These are phyloP conservation scores for Sugiyamaella mastotermitis DNA, from an alignment of 805 yeast genomes.

Conservation along the genomic window DNA sequence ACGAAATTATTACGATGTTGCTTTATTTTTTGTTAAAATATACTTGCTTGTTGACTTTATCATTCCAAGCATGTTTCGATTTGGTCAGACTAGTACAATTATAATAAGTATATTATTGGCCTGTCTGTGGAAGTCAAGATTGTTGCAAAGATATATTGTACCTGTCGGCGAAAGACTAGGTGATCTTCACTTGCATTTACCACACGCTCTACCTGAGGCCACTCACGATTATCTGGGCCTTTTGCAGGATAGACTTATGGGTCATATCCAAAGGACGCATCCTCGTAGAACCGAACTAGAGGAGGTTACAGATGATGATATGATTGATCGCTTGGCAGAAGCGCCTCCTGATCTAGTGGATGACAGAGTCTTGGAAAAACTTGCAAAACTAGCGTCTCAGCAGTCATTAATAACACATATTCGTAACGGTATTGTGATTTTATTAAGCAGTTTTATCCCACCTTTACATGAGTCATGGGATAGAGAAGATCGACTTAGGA, in stretches of 20 bases:
- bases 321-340: background rate
- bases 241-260: slow-evolving; percentile 1
- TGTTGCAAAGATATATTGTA: background rate
- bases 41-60: slow-evolving; percentile 9
- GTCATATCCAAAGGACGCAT: background rate
- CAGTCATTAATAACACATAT: background rate
- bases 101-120: background rate
- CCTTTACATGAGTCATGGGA: slow-evolving; percentile 16
- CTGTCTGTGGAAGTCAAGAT: slow-evolving; percentile 2
- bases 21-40: slow-evolving; percentile 3
- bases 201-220: slow-evolving; percentile 10
- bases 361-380: no score
- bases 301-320: background rate
- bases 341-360: background rate
- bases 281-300: background rate
- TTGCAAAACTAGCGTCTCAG: background rate
- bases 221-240: slow-evolving; percentile 1
- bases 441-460: slow-evolving; percentile 15
- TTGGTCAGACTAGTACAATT: background rate
- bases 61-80: background rate
- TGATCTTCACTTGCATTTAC: slow-evolving; percentile 4
- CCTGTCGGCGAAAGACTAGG: slow-evolving; percentile 3
- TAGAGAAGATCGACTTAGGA: slow-evolving; percentile 8
- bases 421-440: slow-evolving; percentile 4
- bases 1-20: slow-evolving; percentile 1